phyloP scores from a whole-genome alignment of 257 asterid genomes.

The Leonotis leonurus region DNA sequence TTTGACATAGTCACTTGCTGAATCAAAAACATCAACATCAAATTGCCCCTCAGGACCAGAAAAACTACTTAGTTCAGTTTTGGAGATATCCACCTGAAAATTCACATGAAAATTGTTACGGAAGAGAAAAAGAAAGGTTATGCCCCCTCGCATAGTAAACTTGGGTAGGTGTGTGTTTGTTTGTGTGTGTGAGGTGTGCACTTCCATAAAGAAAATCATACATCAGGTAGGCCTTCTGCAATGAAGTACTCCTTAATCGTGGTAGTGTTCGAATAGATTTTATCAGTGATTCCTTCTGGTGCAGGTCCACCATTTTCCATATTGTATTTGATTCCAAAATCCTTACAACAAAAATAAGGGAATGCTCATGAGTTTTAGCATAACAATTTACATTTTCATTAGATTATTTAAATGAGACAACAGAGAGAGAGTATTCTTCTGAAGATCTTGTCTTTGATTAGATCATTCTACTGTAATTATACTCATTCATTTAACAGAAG shows the following conservation, averaged over 20 bases:
- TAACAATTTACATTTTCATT: no score
- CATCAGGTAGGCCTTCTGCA: conserved; percentile 95
- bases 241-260: conserved; percentile 81
- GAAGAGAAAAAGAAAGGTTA: no score
- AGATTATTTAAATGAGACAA: neutral
- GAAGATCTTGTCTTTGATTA: neutral
- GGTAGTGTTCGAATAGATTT: conserved; percentile 78
- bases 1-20: conserved; percentile 83
- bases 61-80: conserved; percentile 60
- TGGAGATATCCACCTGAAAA: conserved; percentile 74
- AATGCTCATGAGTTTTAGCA: conserved; percentile 1
- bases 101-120: conserved; percentile 12
- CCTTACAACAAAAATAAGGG: conserved; percentile 39
- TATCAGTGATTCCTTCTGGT: conserved; percentile 86
- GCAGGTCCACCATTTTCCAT: conserved; percentile 99
- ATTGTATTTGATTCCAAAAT: conserved; percentile 96
- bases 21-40: conserved; percentile 90
- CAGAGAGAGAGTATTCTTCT: neutral
- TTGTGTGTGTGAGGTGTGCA: no score
- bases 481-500: neutral
- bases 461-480: neutral
- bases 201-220: conserved; percentile 27
- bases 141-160: neutral
- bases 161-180: no score
- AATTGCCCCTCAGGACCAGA: conserved; percentile 81